Percentiles rank a stretch among this genome's conserved stretches.
These are phyloP conservation scores for Talaromyces stipitatus DNA, from an alignment of 495 filamentous ascomycete species.

Conservation along the genomic window DNA sequence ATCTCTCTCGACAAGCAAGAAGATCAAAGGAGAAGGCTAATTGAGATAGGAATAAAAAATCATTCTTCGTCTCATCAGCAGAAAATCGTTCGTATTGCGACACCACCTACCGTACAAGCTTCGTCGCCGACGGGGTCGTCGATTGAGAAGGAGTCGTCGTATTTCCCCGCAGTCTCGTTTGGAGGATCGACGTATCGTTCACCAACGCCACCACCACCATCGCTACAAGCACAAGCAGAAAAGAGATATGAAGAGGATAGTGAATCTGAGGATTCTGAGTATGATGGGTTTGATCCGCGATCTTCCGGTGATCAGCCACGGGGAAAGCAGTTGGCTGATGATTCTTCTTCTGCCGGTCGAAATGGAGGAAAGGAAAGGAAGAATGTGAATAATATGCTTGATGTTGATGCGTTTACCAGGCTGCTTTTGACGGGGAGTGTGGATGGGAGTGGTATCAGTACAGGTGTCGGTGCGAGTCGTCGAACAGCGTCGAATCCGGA, in stretches of 20 bases:
- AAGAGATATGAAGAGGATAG: slow-evolving; percentile 1
- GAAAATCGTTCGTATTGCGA: slow-evolving; percentile 9
- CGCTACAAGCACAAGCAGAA: neutral
- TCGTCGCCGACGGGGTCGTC: neutral
- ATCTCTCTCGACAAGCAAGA: neutral
- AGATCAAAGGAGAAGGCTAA: neutral
- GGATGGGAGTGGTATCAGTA: neutral
- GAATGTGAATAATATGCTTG: slow-evolving; percentile 29
- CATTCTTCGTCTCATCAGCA: neutral
- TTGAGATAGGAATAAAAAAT: neutral
- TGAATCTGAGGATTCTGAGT: slow-evolving; percentile 9
- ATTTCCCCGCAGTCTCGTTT: slow-evolving; percentile 6
- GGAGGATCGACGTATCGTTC: neutral
- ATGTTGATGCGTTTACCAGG: slow-evolving; percentile 56
- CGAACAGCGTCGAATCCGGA: neutral
- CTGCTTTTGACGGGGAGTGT: slow-evolving; percentile 53
- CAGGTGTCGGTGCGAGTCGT: neutral
- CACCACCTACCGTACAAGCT: neutral
- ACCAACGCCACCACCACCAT: neutral
- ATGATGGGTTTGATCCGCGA: slow-evolving; percentile 11
- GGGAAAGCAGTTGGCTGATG: neutral
- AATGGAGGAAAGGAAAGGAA: neutral
- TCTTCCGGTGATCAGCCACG: neutral
- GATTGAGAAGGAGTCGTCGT: neutral
- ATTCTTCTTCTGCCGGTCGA: neutral